Base-by-base conservation (phyloP, 768 basidiomycete species). In the Cystofilobasidium macerans region DNA sequence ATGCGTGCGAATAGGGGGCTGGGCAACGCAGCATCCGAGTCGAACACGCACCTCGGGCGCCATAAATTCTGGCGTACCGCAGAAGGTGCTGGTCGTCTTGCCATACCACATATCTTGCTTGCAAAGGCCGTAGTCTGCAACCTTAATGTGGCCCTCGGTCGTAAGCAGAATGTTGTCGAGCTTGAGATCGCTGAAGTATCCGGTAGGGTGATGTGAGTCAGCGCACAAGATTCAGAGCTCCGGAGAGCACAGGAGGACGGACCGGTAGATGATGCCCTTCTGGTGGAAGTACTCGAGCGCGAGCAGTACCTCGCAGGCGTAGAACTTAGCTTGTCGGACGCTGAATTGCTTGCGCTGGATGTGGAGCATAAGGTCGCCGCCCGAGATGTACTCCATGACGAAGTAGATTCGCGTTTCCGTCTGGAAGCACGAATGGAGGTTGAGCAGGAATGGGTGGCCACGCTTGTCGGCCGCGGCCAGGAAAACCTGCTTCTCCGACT, bases 41-140 rank as follows among this genome's bases (percentile, higher is more conserved):
- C 7, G 30, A 32, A 13, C 13, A 24, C 81, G 45, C 67, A 93
- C 94, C 82, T 99, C 95, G 3, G 95, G 95, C 26, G 95, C 95
- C 95, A 99, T 98, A 77, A 98, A 98, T 76, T 99, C 95, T 0
- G 95, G 95, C 22, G 95, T 99, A 61, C 95, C 95, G 78, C 95
- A 99, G 78, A 99, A 99, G 3, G 95, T 99, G 76, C 89, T 91
- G 3, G 95, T 99, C 26, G 93, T 97, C 72, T 86, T 84, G 20
- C 92, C 92, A 70, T 82, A 84, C 89, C 89, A 93, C 94, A 99
- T 98, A 24, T 98, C 90, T 74, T 98, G 95, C 76, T 99, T 99
- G 78, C 95, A 99, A 53, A 99, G 80, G 77, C 95, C 95, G 76
- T 98, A 99, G 80, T 98, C 95, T 61, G 92, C 95, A 18, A 99